Evolutionary conservation across 2,329 filamentous ascomycete genomes (phyloP).

Genomic region (Cordyceps cateniannulata): DNA sequence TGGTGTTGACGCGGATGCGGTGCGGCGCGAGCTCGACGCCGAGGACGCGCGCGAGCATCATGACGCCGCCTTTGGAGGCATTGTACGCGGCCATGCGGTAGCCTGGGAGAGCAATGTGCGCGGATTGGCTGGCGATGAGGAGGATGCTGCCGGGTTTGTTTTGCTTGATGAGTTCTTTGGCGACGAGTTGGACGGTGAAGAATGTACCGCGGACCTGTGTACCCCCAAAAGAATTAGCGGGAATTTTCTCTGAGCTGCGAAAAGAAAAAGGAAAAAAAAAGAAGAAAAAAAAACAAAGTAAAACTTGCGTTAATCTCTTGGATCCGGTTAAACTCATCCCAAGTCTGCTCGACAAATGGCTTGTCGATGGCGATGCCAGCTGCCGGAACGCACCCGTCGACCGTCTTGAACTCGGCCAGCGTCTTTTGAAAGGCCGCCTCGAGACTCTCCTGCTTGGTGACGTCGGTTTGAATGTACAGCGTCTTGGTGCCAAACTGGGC

Average conservation of each 20-base stretch:
- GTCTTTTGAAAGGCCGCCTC: conserved; percentile 20
- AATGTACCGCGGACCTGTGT: conserved; percentile 36
- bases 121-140: conserved; percentile 31
- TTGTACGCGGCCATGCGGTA: conserved; percentile 36
- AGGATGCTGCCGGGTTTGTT: conserved; percentile 33
- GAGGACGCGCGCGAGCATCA: conserved; percentile 33
- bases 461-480: conserved; percentile 26
- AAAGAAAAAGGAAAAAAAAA: neutral
- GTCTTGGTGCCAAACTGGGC: conserved; percentile 20
- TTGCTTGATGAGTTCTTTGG: conserved; percentile 34
- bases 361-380: conserved; percentile 37
- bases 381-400: conserved; percentile 27
- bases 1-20: conserved; percentile 31
- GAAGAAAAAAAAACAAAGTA: neutral
- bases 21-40: conserved; percentile 31
- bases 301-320: conserved; percentile 33
- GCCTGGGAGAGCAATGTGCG: conserved; percentile 29
- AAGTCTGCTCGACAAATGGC: conserved; percentile 37
- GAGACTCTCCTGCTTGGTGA: conserved; percentile 25
- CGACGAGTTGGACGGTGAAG: conserved; percentile 32
- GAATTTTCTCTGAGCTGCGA: too few species aligned
- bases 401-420: conserved; percentile 20
- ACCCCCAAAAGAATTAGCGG: too few species aligned
- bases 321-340: conserved; percentile 34
- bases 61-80: conserved; percentile 35